Percentiles rank a stretch among this genome's conserved stretches.
These are phyloP conservation scores for Cyberlindnera americana DNA, from an alignment of 805 yeast species.

Conservation along the genomic window DNA sequence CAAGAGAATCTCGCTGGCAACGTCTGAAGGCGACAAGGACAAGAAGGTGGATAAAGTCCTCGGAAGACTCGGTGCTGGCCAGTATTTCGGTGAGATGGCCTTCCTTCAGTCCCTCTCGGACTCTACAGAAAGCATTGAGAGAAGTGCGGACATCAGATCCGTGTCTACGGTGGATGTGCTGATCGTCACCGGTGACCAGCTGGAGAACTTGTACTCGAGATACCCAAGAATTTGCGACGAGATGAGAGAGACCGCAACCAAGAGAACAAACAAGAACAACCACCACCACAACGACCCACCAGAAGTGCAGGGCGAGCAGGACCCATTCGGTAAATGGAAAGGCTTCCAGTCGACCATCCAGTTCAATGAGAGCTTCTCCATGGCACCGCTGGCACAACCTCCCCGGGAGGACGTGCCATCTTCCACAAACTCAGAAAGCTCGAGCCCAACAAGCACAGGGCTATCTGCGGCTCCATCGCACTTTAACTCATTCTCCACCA, in stretches of 20 bases:
- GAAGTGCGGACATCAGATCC: conserved; percentile 66
- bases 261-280: conserved; percentile 37
- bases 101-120: conserved; percentile 48
- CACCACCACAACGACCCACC: conserved; percentile 15
- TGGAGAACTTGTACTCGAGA: conserved; percentile 50
- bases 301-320: not conserved
- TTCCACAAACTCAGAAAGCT: conserved; percentile 7
- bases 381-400: not conserved
- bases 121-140: conserved; percentile 22
- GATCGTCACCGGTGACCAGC: conserved; percentile 51
- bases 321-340: conserved; percentile 26
- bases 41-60: conserved; percentile 38
- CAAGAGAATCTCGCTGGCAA: conserved; percentile 25
- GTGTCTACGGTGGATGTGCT: conserved; percentile 57
- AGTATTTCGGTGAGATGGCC: conserved; percentile 77
- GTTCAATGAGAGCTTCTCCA: conserved; percentile 4
- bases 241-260: conserved; percentile 57
- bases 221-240: conserved; percentile 59
- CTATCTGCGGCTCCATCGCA: not conserved
- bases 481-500: conserved; percentile 7
- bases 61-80: conserved; percentile 59
- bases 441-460: conserved; percentile 3
- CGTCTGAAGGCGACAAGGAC: conserved; percentile 18
- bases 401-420: conserved; percentile 7
- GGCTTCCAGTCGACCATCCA: conserved; percentile 18